Conservation (phyloP, 2,329 filamentous ascomycete genomes). For the Penicillium glabrum region DNA sequence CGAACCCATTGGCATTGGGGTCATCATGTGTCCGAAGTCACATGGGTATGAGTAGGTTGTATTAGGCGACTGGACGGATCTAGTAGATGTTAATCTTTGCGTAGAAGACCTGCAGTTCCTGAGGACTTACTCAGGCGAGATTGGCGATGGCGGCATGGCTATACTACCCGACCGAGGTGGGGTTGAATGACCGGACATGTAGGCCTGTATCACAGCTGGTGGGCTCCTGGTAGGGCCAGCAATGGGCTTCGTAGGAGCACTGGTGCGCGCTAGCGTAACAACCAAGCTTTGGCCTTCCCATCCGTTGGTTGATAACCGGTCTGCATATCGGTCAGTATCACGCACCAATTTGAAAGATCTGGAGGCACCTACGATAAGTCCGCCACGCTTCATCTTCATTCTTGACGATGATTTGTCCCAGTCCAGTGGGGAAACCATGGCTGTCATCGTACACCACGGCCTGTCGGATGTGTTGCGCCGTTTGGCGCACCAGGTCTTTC, state of each 20-base stretch:
- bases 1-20: slow-evolving; percentile 21
- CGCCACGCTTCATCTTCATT: slow-evolving; percentile 47
- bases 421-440: slow-evolving; percentile 42
- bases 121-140: slow-evolving; percentile 37
- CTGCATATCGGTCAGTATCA: slow-evolving; percentile 27
- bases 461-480: slow-evolving; percentile 44
- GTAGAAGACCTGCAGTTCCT: neutral
- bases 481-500: slow-evolving; percentile 46
- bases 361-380: slow-evolving; percentile 40
- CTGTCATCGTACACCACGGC: slow-evolving; percentile 46
- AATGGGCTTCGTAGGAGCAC: slow-evolving; percentile 41
- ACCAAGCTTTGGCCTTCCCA: slow-evolving; percentile 46
- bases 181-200: slow-evolving; percentile 33
- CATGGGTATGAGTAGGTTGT: slow-evolving; percentile 22
- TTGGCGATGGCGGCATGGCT: slow-evolving; percentile 34
- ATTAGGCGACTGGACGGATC: slow-evolving; percentile 21
- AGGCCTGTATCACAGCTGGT: slow-evolving; percentile 26
- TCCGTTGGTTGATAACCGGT: slow-evolving; percentile 42
- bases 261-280: slow-evolving; percentile 42
- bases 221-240: slow-evolving; percentile 44
- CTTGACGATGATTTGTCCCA: slow-evolving; percentile 47
- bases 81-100: slow-evolving; percentile 6
- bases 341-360: neutral
- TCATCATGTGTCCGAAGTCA: slow-evolving; percentile 29
- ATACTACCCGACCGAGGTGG: slow-evolving; percentile 31